These are phyloP conservation scores for Saccharomycopsis microspora DNA, from an alignment of 805 yeast genomes.

Conservation along the genomic window DNA sequence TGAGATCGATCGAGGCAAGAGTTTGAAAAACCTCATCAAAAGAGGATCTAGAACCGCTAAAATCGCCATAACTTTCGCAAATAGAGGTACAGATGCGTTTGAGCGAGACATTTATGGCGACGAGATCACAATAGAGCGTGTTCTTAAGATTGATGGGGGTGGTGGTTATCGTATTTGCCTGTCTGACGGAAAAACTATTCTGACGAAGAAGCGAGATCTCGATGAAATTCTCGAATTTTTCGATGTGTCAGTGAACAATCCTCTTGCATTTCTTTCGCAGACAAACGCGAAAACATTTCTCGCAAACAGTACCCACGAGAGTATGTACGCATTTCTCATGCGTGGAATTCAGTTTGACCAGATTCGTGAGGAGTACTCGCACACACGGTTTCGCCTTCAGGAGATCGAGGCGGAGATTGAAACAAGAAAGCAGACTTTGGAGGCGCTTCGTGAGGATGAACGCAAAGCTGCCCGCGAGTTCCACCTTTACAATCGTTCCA, in stretches of 20 bases:
- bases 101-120: constrained; percentile 57
- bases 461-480: constrained; percentile 32
- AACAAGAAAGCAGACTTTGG: constrained; percentile 26
- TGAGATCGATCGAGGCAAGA: constrained; percentile 75
- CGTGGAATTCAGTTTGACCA: constrained; percentile 67
- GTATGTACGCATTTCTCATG: constrained; percentile 69
- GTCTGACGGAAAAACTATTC: constrained; percentile 37
- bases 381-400: constrained; percentile 26
- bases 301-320: constrained; percentile 60
- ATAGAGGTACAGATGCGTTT: constrained; percentile 56
- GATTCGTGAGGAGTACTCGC: constrained; percentile 41
- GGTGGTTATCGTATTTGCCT: constrained; percentile 33
- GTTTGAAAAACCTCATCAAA: constrained; percentile 57
- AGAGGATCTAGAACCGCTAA: constrained; percentile 66
- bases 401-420: constrained; percentile 30
- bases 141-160: constrained; percentile 40
- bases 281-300: constrained; percentile 88
- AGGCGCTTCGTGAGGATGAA: constrained; percentile 28
- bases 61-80: constrained; percentile 52
- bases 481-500: constrained; percentile 29
- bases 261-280: constrained; percentile 86
- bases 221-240: constrained; percentile 60
- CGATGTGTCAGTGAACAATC: constrained; percentile 76
- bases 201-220: constrained; percentile 52
- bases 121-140: constrained; percentile 59